Percentiles rank a stretch among this genome's conserved stretches.
These are phyloP conservation scores for Melanopsichium pennsylvanicum DNA, from an alignment of 1,284 basidiomycete species.

Conservation along the genomic window DNA sequence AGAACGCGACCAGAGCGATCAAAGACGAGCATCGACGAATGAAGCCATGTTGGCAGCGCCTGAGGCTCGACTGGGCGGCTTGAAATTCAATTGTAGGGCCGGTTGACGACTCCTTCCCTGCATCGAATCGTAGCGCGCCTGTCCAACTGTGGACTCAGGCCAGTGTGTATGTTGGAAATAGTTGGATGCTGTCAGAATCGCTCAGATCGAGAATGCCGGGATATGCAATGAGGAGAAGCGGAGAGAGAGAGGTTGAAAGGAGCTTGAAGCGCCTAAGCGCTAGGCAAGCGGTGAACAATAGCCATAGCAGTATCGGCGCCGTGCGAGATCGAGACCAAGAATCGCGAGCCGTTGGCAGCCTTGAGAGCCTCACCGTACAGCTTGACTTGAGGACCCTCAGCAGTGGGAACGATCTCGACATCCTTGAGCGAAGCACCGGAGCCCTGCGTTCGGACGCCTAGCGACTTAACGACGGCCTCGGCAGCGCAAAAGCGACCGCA, in stretches of 20 bases:
- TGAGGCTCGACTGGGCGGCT: conserved; percentile 30
- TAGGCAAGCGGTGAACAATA: conserved; percentile 53
- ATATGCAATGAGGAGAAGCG: conserved; percentile 11
- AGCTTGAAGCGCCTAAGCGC: conserved; percentile 20
- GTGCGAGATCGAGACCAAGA: conserved; percentile 89
- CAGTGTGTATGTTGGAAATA: background rate
- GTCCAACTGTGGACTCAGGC: conserved; percentile 39
- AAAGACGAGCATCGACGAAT: conserved; percentile 2
- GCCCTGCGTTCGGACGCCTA: conserved; percentile 87
- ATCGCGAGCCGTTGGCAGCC: conserved; percentile 74
- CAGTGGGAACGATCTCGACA: conserved; percentile 85
- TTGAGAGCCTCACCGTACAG: conserved; percentile 68
- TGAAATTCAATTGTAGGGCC: conserved; percentile 13
- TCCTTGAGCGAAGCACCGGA: conserved; percentile 92
- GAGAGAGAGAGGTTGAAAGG: background rate
- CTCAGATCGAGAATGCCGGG: background rate
- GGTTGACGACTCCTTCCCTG: conserved; percentile 50
- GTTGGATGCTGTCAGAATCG: background rate
- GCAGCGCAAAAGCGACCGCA: conserved; percentile 97
- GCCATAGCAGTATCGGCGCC: conserved; percentile 62
- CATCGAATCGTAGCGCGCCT: conserved; percentile 13
- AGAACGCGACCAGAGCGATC: background rate
- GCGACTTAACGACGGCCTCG: conserved; percentile 98
- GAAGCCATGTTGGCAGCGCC: conserved; percentile 3
- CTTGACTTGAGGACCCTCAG: conserved; percentile 76